Conservation (phyloP, 345 rosid genomes). For the Boechera retrofracta region DNA sequence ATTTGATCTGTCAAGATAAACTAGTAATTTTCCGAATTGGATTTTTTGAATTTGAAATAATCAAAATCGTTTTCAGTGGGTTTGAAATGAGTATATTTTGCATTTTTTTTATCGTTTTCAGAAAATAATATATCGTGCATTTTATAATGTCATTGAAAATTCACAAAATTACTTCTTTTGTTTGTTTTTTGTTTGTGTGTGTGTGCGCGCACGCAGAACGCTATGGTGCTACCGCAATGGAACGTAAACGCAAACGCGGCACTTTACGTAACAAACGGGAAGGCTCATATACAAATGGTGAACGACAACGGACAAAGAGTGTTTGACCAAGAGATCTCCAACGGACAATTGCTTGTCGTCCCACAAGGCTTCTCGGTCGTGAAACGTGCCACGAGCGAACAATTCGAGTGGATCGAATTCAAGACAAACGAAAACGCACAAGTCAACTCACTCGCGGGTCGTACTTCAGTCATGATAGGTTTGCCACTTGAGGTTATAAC, state of each 20-base stretch:
- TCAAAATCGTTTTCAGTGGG: background rate
- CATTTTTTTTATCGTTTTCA: background rate
- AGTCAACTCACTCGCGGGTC: conserved; percentile 43
- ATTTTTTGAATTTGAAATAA: background rate
- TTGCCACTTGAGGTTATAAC: conserved; percentile 41
- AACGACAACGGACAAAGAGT: conserved; percentile 62
- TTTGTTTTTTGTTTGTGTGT: background rate
- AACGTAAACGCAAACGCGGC: conserved; percentile 64
- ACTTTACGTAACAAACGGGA: conserved; percentile 58
- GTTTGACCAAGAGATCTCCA: conserved; percentile 53
- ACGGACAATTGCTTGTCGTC: conserved; percentile 63
- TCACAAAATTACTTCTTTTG: background rate
- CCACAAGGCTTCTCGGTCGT: conserved; percentile 67
- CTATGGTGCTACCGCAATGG: conserved; percentile 63
- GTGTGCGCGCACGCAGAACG: conserved; percentile 21
- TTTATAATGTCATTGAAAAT: background rate
- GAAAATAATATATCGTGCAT: background rate
- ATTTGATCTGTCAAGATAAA: background rate
- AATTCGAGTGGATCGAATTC: conserved; percentile 67
- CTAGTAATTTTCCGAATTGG: background rate
- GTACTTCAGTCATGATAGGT: conserved; percentile 39
- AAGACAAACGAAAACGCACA: conserved; percentile 55
- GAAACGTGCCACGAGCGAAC: conserved; percentile 53
- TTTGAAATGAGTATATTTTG: background rate
- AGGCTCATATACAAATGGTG: conserved; percentile 63